Percentiles rank a stretch among this genome's conserved stretches.
Conservation (phyloP, 106 monocot genomes). For the Dendrobium nobile region DNA sequence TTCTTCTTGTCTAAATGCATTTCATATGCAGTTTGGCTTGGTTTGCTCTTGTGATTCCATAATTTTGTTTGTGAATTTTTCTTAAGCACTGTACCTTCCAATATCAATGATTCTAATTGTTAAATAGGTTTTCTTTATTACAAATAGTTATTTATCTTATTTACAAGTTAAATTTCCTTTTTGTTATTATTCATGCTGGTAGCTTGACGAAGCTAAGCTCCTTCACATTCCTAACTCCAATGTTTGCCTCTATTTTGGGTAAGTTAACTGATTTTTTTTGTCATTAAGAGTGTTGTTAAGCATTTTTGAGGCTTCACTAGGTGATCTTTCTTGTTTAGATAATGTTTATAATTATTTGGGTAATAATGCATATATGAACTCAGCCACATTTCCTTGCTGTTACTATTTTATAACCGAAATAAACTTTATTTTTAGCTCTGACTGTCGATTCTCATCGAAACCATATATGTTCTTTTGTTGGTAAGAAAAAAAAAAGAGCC, state of each 20-base stretch:
- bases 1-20: constrained; percentile 11
- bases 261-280: constrained; percentile 13
- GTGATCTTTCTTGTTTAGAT: not conserved
- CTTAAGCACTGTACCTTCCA: not conserved
- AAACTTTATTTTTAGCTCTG: too few relatives aligned
- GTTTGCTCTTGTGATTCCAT: not conserved
- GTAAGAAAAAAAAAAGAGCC: too few relatives aligned
- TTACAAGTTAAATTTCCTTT: not conserved
- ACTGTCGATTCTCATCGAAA: too few relatives aligned
- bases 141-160: not conserved
- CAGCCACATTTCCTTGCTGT: too few relatives aligned
- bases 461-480: too few relatives aligned
- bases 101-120: not conserved
- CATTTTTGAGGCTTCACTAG: too few relatives aligned
- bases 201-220: constrained; percentile 96
- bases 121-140: not conserved
- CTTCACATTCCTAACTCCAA: constrained; percentile 93
- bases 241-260: constrained; percentile 99
- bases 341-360: too few relatives aligned
- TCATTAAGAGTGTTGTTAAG: too few relatives aligned
- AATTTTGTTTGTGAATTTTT: not conserved
- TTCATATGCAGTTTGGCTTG: not conserved
- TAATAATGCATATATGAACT: too few relatives aligned
- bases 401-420: too few relatives aligned
- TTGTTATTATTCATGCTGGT: constrained; percentile 39